phyloP scores from a whole-genome alignment of 768 basidiomycete species.

The Agaricus subrufescens region DNA sequence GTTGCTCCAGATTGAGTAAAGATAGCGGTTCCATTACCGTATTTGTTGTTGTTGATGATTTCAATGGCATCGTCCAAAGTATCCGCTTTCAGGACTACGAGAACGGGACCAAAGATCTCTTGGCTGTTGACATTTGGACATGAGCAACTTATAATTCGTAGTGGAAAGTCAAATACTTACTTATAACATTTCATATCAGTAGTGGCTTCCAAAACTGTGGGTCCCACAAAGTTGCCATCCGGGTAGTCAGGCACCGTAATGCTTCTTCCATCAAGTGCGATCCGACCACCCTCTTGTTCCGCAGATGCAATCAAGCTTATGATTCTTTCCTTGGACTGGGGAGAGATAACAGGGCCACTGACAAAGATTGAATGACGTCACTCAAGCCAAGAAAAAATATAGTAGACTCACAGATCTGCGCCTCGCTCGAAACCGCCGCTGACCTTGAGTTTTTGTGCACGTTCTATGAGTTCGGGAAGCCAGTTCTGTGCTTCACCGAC shows the following conservation, averaged over 20 bases:
- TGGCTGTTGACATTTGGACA: constrained; percentile 42
- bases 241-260: constrained; percentile 68
- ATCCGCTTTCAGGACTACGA: constrained; percentile 72
- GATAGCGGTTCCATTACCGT: constrained; percentile 93
- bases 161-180: constrained; percentile 37
- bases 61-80: constrained; percentile 87
- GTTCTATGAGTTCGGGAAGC: constrained; percentile 83
- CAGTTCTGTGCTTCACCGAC: constrained; percentile 78
- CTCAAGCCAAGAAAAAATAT: no score
- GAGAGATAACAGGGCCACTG: constrained; percentile 80
- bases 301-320: constrained; percentile 69
- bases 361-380: background rate
- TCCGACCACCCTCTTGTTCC: constrained; percentile 76
- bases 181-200: constrained; percentile 84
- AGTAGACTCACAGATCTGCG: constrained; percentile 63
- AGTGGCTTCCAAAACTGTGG: constrained; percentile 83
- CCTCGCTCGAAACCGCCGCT: constrained; percentile 87
- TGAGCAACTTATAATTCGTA: background rate
- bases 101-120: constrained; percentile 93
- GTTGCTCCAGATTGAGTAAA: constrained; percentile 97
- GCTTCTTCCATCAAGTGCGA: constrained; percentile 82
- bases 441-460: constrained; percentile 75
- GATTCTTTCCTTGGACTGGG: constrained; percentile 75
- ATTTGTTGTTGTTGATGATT: constrained; percentile 85
- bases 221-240: constrained; percentile 91